phyloP scores from a whole-genome alignment of 371 early-diverging fungal genomes.

The Apophysomyces variabilis region DNA sequence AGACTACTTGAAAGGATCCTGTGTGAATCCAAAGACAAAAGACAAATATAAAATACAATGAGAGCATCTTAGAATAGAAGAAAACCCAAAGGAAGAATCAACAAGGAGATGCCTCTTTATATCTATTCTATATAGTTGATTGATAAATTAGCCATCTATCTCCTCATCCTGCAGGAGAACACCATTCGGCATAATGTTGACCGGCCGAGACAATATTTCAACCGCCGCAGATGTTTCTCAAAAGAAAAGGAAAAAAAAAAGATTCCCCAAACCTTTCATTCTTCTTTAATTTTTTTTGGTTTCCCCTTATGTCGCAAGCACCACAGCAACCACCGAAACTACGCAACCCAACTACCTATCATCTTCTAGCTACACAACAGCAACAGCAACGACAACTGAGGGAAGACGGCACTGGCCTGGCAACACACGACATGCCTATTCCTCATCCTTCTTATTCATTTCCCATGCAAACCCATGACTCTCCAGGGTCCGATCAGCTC shows the following conservation, averaged over 20 bases:
- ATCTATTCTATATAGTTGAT: not conserved
- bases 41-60: not conserved
- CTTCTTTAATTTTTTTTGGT: not conserved
- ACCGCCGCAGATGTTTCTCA: conserved; percentile 7
- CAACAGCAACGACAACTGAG: conserved; percentile 6
- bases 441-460: conserved; percentile 7
- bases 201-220: conserved; percentile 10
- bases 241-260: not conserved
- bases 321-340: conserved; percentile 19
- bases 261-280: not conserved
- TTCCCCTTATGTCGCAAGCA: conserved; percentile 9
- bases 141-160: conserved; percentile 5
- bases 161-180: conserved; percentile 4
- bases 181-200: conserved; percentile 3
- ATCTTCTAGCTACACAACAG: conserved; percentile 16
- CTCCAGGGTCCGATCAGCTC: conserved; percentile 1
- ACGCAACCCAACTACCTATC: conserved; percentile 20
- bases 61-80: not conserved
- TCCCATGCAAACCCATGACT: conserved; percentile 8
- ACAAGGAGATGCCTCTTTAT: not conserved
- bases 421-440: not conserved
- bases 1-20: not conserved
- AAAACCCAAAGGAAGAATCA: no score
- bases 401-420: conserved; percentile 1
- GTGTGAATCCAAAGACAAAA: not conserved